Percentiles rank a stretch among this genome's conserved stretches.
Conservation (phyloP, 345 rosid genomes). For the Linum lewisii region DNA sequence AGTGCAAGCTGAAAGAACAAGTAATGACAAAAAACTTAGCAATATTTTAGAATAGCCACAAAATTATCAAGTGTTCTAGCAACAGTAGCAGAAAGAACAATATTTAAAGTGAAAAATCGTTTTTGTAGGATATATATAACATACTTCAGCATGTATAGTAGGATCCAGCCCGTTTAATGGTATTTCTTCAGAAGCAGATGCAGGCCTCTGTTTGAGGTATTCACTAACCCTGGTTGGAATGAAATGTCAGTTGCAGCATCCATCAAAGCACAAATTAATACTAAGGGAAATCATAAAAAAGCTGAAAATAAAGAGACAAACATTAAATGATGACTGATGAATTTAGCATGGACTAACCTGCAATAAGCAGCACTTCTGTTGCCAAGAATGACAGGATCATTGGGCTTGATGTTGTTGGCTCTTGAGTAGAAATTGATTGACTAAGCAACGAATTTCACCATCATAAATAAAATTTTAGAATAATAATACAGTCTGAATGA, state of each 20-base stretch:
- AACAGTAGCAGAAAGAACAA: not conserved
- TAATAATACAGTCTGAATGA: not conserved
- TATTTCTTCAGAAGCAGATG: slow-evolving; percentile 59
- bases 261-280: slow-evolving; percentile 3
- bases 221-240: slow-evolving; percentile 54
- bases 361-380: slow-evolving; percentile 76
- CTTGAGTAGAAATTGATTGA: slow-evolving; percentile 66
- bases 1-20: slow-evolving; percentile 61
- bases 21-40: not conserved
- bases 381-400: slow-evolving; percentile 65
- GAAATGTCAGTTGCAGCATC: slow-evolving; percentile 16
- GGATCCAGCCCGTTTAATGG: slow-evolving; percentile 87
- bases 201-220: slow-evolving; percentile 57
- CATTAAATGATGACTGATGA: not conserved
- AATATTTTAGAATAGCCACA: not conserved
- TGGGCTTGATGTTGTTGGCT: slow-evolving; percentile 63
- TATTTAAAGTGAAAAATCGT: not conserved
- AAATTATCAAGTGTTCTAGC: not conserved
- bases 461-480: slow-evolving; percentile 4
- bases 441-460: slow-evolving; percentile 25
- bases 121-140: slow-evolving; percentile 16
- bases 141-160: slow-evolving; percentile 88
- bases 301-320: not conserved
- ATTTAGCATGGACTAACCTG: slow-evolving; percentile 35
- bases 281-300: slow-evolving; percentile 1